A percentile compares a stretch with the other conserved stretches of the same genome.
Conservation (phyloP, 1,284 basidiomycete genomes). For the Trametes hirsuta region DNA sequence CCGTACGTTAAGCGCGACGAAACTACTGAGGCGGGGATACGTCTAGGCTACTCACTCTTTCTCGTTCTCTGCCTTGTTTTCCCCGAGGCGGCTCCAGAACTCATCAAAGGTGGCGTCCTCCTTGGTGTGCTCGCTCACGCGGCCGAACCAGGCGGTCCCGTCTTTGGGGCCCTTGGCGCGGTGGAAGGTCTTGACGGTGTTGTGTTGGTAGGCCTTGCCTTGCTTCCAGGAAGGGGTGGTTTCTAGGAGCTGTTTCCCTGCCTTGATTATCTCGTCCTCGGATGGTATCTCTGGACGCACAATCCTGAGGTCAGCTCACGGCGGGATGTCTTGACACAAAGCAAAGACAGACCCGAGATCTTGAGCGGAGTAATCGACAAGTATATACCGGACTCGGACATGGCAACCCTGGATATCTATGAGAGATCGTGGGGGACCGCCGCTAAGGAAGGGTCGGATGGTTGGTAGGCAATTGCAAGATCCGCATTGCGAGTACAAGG, state of each 20-base stretch:
- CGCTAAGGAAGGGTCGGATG: too few species aligned
- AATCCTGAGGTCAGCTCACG: not conserved
- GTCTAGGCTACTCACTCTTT: constrained; percentile 53
- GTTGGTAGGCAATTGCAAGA: too few species aligned
- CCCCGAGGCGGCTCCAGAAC: constrained; percentile 68
- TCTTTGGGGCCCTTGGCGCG: constrained; percentile 55
- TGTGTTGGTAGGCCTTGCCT: constrained; percentile 61
- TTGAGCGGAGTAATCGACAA: constrained; percentile 29
- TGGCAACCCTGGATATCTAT: constrained; percentile 4
- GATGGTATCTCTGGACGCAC: constrained; percentile 55
- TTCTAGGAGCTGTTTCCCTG: constrained; percentile 58
- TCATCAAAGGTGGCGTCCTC: constrained; percentile 71
- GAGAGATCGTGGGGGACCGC: not conserved
- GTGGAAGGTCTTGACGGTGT: constrained; percentile 56
- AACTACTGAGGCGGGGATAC: not conserved
- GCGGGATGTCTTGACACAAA: not conserved
- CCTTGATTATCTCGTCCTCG: constrained; percentile 57
- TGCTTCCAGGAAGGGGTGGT: constrained; percentile 62
- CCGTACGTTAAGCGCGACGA: not conserved
- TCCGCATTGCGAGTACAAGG: too few species aligned
- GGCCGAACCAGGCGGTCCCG: constrained; percentile 65
- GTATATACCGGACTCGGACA: constrained; percentile 22
- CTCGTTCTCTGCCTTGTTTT: constrained; percentile 69
- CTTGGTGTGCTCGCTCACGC: constrained; percentile 65
- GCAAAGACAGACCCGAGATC: constrained; percentile 23